A percentile compares a stretch with the other conserved stretches of the same genome.
phyloP scores from a whole-genome alignment of 1,139 yeast species.

The Candida sojae region DNA sequence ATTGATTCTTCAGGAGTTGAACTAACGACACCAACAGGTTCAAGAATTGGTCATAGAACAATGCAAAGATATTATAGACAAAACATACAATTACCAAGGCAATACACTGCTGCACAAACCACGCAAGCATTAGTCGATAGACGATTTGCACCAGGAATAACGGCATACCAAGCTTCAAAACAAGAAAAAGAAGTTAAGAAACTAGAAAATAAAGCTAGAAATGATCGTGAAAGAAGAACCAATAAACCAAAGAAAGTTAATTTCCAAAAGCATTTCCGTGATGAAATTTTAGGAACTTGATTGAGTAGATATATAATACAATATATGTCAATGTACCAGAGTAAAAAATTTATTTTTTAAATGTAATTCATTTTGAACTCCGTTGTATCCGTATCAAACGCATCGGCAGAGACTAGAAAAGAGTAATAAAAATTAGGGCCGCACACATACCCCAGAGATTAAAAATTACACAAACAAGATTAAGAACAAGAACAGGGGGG shows the following conservation, averaged over 20 bases:
- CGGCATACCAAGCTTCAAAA: slow-evolving; percentile 28
- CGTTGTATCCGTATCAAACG: background rate
- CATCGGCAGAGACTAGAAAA: background rate
- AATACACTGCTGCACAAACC: slow-evolving; percentile 27
- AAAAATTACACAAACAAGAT: background rate
- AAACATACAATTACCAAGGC: slow-evolving; percentile 29
- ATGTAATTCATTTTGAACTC: background rate
- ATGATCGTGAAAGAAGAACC: slow-evolving; percentile 28
- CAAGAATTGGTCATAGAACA: slow-evolving; percentile 49
- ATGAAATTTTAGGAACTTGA: slow-evolving; percentile 33
- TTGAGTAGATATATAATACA: background rate
- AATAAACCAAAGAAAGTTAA: slow-evolving; percentile 31
- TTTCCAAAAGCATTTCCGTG: slow-evolving; percentile 41
- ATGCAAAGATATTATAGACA: slow-evolving; percentile 48
- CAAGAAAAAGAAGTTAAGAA: slow-evolving; percentile 36
- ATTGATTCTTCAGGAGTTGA: slow-evolving; percentile 45
- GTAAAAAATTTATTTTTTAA: no score
- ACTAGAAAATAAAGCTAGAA: slow-evolving; percentile 25
- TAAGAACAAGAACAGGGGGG: no score
- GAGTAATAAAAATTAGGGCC: no score
- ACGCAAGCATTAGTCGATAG: slow-evolving; percentile 44
- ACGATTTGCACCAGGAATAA: slow-evolving; percentile 43
- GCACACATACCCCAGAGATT: background rate
- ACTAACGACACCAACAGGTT: slow-evolving; percentile 49
- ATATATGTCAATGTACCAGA: no score